Base-by-base conservation (phyloP, 345 rosid species). In the Heritiera fomes region DNA sequence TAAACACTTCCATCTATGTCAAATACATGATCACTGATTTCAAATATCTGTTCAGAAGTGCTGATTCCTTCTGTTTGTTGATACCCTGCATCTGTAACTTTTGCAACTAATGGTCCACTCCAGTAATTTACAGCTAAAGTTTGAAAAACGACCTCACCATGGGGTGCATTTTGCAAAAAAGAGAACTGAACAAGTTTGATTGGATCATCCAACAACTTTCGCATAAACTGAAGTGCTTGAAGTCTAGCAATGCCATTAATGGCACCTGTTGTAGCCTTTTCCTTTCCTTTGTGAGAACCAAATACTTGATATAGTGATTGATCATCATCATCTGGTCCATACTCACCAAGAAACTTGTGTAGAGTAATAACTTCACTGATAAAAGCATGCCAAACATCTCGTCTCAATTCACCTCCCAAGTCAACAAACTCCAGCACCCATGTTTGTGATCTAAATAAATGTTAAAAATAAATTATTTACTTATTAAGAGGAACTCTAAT, bases 371-470 rank as follows among this genome's bases (percentile, higher is more conserved):
- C 91, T 87, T 95, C 99, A 78, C 82, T 82, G 52, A 95, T 87
- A 74, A 92, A 89, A 61, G 97, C 95, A 86, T 93, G 91, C 99
- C 98, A 96, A 58, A 88, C 90, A 86, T 93, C 99, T 79, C 99
- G 86, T 89, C 99, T 89, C 81, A 89, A 79, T 81, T 96, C 99
- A 78, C 97, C 93, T 76, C 99, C 99, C 83, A 96, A 85, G 83
- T 96, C 98, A 80, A 96, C 98, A 81, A 96, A 96, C 88, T 96
- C 99, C 79, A 96, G 83, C 76, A 91, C 89, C 98, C 98, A 96
- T 41, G 80, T 84, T 75, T 88, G 88, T 75, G 89, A 85, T 85
- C 98, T 95, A 86, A 82, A 84, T 60, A 66, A 71, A 49, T 81
- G 43, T 69, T 68, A 40, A 75, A 77, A 53, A 63, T 23, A 60